Evolutionary conservation across 805 yeast genomes (phyloP).

Genomic region (Spathaspora passalidarum): DNA sequence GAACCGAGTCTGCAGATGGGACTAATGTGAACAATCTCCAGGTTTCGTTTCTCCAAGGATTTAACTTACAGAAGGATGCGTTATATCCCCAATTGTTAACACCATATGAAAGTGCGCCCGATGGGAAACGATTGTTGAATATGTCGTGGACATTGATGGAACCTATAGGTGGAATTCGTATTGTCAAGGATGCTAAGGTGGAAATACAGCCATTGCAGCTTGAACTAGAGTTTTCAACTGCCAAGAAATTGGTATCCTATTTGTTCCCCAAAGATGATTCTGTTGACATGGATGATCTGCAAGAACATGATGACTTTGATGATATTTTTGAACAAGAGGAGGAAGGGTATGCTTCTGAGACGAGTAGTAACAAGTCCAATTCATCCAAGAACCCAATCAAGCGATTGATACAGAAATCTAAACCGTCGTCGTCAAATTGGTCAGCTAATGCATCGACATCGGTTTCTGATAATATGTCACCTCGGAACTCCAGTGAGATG

Average conservation of each 20-base stretch:
- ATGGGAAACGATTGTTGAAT: slow-evolving; percentile 22
- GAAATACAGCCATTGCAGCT: slow-evolving; percentile 63
- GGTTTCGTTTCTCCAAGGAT: slow-evolving; percentile 63
- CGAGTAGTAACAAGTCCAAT: slow-evolving; percentile 1
- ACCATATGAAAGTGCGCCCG: slow-evolving; percentile 26
- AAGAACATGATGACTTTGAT: slow-evolving; percentile 3
- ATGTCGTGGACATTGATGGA: slow-evolving; percentile 73
- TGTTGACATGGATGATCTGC: slow-evolving; percentile 4
- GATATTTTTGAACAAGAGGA: slow-evolving; percentile 8
- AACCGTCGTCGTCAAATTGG: background rate
- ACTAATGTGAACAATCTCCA: slow-evolving; percentile 60
- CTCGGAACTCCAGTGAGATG: background rate
- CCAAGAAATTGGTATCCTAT: slow-evolving; percentile 60
- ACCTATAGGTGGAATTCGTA: slow-evolving; percentile 90
- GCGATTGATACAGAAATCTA: background rate
- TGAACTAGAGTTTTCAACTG: slow-evolving; percentile 69
- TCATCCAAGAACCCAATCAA: slow-evolving; percentile 1
- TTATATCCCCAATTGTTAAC: slow-evolving; percentile 70
- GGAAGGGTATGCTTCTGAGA: slow-evolving; percentile 1
- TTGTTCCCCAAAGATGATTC: slow-evolving; percentile 54
- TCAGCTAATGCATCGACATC: background rate
- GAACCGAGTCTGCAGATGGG: slow-evolving; percentile 64
- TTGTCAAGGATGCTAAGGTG: slow-evolving; percentile 63
- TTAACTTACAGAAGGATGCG: slow-evolving; percentile 57
- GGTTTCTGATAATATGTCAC: background rate